phyloP scores from a whole-genome alignment of 768 basidiomycete species.

The Pisolithus tinctorius region DNA sequence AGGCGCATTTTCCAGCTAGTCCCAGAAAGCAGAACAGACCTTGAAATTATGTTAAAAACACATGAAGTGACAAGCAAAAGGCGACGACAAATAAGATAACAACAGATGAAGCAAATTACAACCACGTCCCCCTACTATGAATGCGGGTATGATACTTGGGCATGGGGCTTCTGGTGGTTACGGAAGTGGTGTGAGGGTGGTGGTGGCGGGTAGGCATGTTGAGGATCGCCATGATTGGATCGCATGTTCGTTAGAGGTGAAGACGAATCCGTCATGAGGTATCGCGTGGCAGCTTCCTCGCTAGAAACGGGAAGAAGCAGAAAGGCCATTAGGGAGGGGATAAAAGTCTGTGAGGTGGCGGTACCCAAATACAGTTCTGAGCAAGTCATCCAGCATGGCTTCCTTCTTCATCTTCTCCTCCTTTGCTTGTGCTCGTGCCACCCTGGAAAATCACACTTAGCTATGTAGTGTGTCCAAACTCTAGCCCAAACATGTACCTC shows the following conservation, averaged over 20 bases:
- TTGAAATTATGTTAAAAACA: not conserved
- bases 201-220: conserved; percentile 4
- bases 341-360: conserved; percentile 13
- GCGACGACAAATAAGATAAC: not conserved
- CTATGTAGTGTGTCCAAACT: not conserved
- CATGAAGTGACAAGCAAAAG: not conserved
- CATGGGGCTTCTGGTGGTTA: conserved; percentile 3
- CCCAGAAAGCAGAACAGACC: no score
- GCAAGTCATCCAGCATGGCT: conserved; percentile 45
- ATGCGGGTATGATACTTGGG: conserved; percentile 10
- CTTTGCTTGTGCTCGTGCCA: conserved; percentile 43
- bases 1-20: no score
- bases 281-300: conserved; percentile 19
- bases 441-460: conserved; percentile 17
- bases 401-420: conserved; percentile 57
- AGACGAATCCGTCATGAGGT: conserved; percentile 7
- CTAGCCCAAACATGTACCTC: conserved; percentile 16
- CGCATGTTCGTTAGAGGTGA: conserved; percentile 3
- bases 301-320: conserved; percentile 7
- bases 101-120: not conserved
- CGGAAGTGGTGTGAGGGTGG: conserved; percentile 4
- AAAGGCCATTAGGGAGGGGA: not conserved
- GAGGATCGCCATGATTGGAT: conserved; percentile 6
- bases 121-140: conserved; percentile 3
- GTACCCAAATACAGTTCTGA: conserved; percentile 47